Conservation (phyloP, 805 yeast genomes). For the Yamadazyma olivae region DNA sequence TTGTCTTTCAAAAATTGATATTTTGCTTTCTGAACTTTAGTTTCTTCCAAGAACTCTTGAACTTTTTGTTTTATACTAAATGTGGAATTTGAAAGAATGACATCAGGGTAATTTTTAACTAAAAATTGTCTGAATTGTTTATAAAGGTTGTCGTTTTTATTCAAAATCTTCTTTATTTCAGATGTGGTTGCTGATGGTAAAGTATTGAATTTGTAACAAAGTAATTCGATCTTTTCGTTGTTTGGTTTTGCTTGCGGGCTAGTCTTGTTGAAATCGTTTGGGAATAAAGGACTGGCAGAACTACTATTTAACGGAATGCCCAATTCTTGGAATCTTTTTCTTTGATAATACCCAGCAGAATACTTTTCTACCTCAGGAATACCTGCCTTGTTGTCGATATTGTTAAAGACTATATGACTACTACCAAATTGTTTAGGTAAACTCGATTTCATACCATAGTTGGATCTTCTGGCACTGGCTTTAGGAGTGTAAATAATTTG, state of each 20-base stretch:
- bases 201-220: conserved; percentile 32
- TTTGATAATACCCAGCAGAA: conserved; percentile 57
- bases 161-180: conserved; percentile 31
- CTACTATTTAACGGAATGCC: conserved; percentile 47
- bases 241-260: conserved; percentile 14
- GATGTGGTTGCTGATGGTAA: conserved; percentile 21
- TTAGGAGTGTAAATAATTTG: conserved; percentile 71
- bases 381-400: conserved; percentile 62
- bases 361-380: conserved; percentile 70
- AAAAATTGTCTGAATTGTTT: conserved; percentile 55
- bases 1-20: conserved; percentile 8
- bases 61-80: conserved; percentile 24
- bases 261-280: conserved; percentile 23
- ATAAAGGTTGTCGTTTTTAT: conserved; percentile 46
- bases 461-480: conserved; percentile 60
- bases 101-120: conserved; percentile 45
- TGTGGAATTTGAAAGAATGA: conserved; percentile 21
- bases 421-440: conserved; percentile 61
- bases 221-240: conserved; percentile 13
- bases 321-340: conserved; percentile 66
- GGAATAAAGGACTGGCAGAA: conserved; percentile 42
- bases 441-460: conserved; percentile 73
- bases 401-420: conserved; percentile 59
- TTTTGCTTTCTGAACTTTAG: conserved; percentile 19
- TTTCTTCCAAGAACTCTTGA: conserved; percentile 29